phyloP scores from a whole-genome alignment of 2,329 filamentous ascomycete species.

The Talaromyces amestolkiae region DNA sequence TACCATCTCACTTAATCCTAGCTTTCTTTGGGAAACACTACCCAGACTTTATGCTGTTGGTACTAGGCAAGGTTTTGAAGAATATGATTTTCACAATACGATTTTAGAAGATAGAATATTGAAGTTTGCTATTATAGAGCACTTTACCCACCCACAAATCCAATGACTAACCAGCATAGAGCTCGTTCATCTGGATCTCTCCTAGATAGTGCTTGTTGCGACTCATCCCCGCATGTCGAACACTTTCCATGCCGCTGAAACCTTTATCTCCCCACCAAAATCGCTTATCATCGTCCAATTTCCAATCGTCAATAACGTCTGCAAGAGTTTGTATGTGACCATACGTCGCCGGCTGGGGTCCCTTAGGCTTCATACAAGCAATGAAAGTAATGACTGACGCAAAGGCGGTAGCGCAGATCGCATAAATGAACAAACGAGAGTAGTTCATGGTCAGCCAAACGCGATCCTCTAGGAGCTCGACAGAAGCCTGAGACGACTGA shows the following conservation, averaged over 20 bases:
- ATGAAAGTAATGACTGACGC: background rate
- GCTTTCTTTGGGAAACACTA: background rate
- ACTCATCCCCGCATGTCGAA: background rate
- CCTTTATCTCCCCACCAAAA: conserved; percentile 13
- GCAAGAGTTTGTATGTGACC: conserved; percentile 12
- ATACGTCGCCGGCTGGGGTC: conserved; percentile 1
- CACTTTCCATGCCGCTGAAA: background rate
- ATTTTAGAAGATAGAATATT: background rate
- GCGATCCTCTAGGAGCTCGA: background rate
- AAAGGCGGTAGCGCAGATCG: background rate
- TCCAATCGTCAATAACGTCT: conserved; percentile 8
- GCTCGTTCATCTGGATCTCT: background rate
- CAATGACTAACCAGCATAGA: background rate
- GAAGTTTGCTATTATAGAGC: background rate
- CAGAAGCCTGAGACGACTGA: background rate
- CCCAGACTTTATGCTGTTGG: background rate
- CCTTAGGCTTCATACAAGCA: background rate
- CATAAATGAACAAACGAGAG: background rate
- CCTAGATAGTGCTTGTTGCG: background rate
- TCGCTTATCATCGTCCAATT: background rate
- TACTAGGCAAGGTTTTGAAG: background rate
- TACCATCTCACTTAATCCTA: background rate
- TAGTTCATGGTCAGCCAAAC: background rate
- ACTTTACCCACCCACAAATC: background rate
- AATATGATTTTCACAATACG: background rate